These are phyloP conservation scores for Harringtonia lauricola DNA, from an alignment of 2,329 filamentous ascomycete species.

Conservation along the genomic window DNA sequence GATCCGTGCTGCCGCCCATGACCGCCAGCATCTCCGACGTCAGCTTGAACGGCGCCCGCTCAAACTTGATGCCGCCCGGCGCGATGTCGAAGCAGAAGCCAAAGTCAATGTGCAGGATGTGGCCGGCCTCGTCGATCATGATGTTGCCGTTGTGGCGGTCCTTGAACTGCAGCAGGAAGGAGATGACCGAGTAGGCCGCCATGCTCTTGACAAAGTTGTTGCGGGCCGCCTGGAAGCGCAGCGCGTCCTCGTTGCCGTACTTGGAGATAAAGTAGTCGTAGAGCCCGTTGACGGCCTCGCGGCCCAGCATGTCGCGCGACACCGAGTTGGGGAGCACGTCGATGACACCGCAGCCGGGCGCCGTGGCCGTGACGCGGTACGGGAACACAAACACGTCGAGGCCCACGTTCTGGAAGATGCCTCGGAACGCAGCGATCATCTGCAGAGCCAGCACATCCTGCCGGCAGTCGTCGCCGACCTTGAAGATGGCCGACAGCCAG, in stretches of 20 bases:
- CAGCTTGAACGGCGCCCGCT: slow-evolving; percentile 96
- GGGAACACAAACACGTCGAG: slow-evolving; percentile 96
- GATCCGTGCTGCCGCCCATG: slow-evolving; percentile 79
- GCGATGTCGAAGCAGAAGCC: slow-evolving; percentile 99
- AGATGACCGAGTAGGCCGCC: slow-evolving; percentile 96
- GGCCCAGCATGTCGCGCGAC: slow-evolving; percentile 95
- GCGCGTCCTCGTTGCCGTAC: slow-evolving; percentile 92
- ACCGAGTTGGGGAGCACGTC: slow-evolving; percentile 97
- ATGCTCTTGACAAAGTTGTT: slow-evolving; percentile 99
- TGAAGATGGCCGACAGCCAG: slow-evolving; percentile 99
- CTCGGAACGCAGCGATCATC: slow-evolving; percentile 95
- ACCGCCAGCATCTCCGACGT: slow-evolving; percentile 98
- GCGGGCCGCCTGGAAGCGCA: slow-evolving; percentile 87
- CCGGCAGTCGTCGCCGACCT: slow-evolving; percentile 95
- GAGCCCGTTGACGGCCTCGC: slow-evolving; percentile 93
- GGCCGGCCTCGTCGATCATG: slow-evolving; percentile 95
- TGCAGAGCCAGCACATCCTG: slow-evolving; percentile 95
- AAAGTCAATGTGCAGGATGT: slow-evolving; percentile 98
- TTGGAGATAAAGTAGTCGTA: slow-evolving; percentile 98
- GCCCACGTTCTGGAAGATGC: slow-evolving; percentile 91
- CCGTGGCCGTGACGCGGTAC: slow-evolving; percentile 93
- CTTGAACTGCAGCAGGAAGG: slow-evolving; percentile 96
- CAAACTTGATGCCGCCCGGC: slow-evolving; percentile 92
- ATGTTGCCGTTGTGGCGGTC: slow-evolving; percentile 99
- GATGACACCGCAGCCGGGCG: slow-evolving; percentile 94